Conservation (phyloP, 306 rosid genomes). For the Herpetospermum pedunculosum region DNA sequence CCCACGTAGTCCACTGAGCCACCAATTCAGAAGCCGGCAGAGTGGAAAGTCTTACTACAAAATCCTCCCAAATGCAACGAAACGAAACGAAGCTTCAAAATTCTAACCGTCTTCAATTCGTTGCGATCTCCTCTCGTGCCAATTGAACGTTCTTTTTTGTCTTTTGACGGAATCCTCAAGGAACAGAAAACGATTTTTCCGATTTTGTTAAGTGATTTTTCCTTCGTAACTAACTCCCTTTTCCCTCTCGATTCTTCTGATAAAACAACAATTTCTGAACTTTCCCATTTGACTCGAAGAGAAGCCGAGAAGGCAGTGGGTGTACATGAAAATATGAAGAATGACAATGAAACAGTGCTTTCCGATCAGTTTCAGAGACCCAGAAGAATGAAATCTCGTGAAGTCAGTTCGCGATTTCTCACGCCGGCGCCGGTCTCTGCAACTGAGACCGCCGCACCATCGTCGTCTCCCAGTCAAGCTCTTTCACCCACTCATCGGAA, state of each 20-base stretch:
- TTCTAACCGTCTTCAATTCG: background rate
- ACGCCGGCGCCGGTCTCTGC: constrained; percentile 16
- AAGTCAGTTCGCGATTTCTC: constrained; percentile 41
- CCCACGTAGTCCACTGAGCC: background rate
- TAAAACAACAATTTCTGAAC: background rate
- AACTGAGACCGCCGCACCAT: constrained; percentile 18
- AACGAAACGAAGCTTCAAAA: background rate
- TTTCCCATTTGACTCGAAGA: background rate
- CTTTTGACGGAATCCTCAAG: constrained; percentile 2
- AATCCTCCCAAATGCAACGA: background rate
- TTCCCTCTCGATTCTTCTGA: background rate
- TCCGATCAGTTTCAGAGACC: constrained; percentile 29
- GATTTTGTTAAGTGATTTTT: background rate
- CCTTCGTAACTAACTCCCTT: background rate
- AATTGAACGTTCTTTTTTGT: background rate
- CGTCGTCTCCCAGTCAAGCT: constrained; percentile 20
- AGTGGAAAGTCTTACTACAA: background rate
- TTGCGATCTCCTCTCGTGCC: background rate
- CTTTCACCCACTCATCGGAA: constrained; percentile 36
- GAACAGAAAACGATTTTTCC: background rate
- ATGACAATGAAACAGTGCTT: constrained; percentile 11
- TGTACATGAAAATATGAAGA: constrained; percentile 17
- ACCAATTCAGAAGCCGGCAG: constrained; percentile 13
- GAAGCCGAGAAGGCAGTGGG: background rate
- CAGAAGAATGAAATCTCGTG: constrained; percentile 35